Evolutionary conservation across 2,329 filamentous ascomycete genomes (phyloP).

Genomic region (Phoma sp.): DNA sequence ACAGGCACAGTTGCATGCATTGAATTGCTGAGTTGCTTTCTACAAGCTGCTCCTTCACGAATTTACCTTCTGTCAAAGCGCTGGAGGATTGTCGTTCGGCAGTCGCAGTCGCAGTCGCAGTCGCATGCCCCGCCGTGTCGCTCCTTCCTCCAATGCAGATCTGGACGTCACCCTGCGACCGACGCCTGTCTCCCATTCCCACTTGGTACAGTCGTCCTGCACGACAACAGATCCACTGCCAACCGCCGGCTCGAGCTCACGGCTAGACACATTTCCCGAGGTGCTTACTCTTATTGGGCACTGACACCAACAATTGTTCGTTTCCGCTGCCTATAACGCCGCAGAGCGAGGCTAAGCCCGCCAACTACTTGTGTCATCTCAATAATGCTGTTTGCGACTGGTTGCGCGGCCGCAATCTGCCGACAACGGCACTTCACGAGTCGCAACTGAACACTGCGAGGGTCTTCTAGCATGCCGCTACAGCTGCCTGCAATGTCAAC

Average conservation of each 20-base stretch:
- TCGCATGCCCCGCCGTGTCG: background rate
- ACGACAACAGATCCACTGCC: slow-evolving; percentile 13
- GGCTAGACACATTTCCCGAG: slow-evolving; percentile 6
- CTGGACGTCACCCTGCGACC: slow-evolving; percentile 8
- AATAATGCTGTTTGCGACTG: slow-evolving; percentile 12
- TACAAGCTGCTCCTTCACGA: background rate
- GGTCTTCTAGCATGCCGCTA: background rate
- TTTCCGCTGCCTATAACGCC: slow-evolving; percentile 4
- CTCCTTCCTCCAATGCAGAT: slow-evolving; percentile 14
- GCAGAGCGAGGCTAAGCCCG: slow-evolving; percentile 5
- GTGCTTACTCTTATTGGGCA: slow-evolving; percentile 3
- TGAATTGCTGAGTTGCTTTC: background rate
- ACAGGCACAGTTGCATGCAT: slow-evolving; percentile 6
- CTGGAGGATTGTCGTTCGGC: background rate
- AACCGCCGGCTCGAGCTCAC: slow-evolving; percentile 13
- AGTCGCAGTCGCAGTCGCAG: background rate
- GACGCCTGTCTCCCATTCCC: slow-evolving; percentile 3
- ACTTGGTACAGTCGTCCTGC: slow-evolving; percentile 14
- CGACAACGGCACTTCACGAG: slow-evolving; percentile 10
- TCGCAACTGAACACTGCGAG: slow-evolving; percentile 4
- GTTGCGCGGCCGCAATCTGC: slow-evolving; percentile 7
- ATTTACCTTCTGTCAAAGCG: background rate
- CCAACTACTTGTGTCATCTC: slow-evolving; percentile 5
- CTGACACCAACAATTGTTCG: background rate
- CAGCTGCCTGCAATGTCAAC: background rate